A percentile compares a stretch with the other conserved stretches of the same genome.
These are phyloP conservation scores for Dactylellina drechsleri DNA, from an alignment of 2,329 filamentous ascomycete genomes.

Conservation along the genomic window DNA sequence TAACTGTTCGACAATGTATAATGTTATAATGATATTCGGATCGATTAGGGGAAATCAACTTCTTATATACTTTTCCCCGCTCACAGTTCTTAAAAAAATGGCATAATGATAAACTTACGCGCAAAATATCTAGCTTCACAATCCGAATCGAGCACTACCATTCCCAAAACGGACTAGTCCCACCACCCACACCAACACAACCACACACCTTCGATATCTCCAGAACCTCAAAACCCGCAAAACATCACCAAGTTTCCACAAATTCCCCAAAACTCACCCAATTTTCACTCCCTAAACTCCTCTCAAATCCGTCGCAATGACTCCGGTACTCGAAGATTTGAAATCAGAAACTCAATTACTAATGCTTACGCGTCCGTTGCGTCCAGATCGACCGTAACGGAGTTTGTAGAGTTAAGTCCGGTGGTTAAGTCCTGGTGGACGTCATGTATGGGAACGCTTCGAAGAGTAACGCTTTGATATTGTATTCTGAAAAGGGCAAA, in stretches of 20 bases:
- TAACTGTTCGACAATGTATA: neutral
- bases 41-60: neutral
- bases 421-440: constrained; percentile 21
- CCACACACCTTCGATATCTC: constrained; percentile 40
- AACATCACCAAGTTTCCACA: constrained; percentile 2
- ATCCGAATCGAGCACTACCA: neutral
- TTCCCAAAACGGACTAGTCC: constrained; percentile 38
- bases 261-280: constrained; percentile 8
- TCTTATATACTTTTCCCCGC: constrained; percentile 44
- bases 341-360: constrained; percentile 39
- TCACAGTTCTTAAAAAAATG: neutral
- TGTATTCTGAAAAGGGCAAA: neutral
- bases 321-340: constrained; percentile 17
- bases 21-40: neutral
- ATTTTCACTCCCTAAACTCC: constrained; percentile 35
- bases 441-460: neutral
- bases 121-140: neutral
- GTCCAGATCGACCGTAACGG: constrained; percentile 17
- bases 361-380: constrained; percentile 23
- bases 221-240: neutral
- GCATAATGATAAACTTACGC: too few species aligned
- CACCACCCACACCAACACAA: constrained; percentile 23
- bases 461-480: neutral
- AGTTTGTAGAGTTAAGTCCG: constrained; percentile 50
- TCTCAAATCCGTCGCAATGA: constrained; percentile 13